Evolutionary conservation across 805 yeast species (phyloP), one percentile per base, ranked within the genome.

Genomic region (Starmerella stellata): DNA sequence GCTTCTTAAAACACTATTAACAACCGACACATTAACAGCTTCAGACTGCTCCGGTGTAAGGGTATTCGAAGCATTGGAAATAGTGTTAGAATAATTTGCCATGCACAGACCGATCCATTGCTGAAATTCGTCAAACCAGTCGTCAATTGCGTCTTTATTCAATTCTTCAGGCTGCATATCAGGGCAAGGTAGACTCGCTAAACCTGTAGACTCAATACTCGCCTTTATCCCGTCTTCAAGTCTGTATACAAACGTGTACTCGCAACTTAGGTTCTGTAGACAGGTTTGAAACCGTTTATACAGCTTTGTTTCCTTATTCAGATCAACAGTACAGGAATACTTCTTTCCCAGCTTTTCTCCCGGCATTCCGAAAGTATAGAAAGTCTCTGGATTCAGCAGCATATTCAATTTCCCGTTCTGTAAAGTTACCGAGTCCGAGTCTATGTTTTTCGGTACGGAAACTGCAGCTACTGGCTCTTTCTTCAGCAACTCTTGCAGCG

Each of bases 41-140:
- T n/a, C n/a, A n/a, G n/a, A n/a, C n/a, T n/a, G n/a, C n/a, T n/a
- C n/a, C n/a, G n/a, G n/a, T n/a, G n/a, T n/a, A n/a, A n/a, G n/a
- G n/a, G n/a, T n/a, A n/a, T n/a, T n/a, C n/a, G n/a, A n/a, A n/a
- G 9, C 34, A 33, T 9, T 38, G 31, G 31, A 34, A 13, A 2
- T 21, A 34, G 4, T 38, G 23, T 1, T 31, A n/a, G 33, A 36
- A 2, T 44, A 38, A 7, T 35, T 32, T 3, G 43, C 13, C 2
- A 28, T 37, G 3, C 37, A 41, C 9, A 47, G 42, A 1, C 50
- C 52, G 2, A 36, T 31, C 51, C 51, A 47, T 21, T 49, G 50
- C 2, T 27, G n/a, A 17, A 45, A 14, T n/a, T 17, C 39, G 21
- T 44, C 44, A 4, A 49, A 38, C 51, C 51, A 47, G 28, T 49